Base-by-base conservation (phyloP, 306 rosid species). In the Quillaja saponaria region DNA sequence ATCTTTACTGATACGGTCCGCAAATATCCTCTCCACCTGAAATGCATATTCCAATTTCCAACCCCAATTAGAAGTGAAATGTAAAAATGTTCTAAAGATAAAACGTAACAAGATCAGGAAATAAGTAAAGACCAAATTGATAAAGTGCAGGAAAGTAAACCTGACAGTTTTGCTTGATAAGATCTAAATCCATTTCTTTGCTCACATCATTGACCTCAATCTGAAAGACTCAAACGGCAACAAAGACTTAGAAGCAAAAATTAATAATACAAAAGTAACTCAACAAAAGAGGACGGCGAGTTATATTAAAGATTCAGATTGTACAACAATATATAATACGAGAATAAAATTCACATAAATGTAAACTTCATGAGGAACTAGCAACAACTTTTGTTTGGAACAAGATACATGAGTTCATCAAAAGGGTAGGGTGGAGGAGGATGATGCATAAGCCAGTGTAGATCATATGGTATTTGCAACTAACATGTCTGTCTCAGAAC, bases 151-250 rank as follows among this genome's bases (percentile, higher is more conserved):
- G 65, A 76, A 67, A 41, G 55, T 78, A 66, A 71, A 92, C 99
- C 99, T 87, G 99, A 77, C 99, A 89, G 56, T 89, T 90, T 79
- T 89, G 99, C 79, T 87, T 89, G 77, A 94, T 90, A 78, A 94
- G 95, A 80, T 94, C 99, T 57, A 94, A 85, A 77, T 94, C 99
- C 99, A 94, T 94, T 79, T 94, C 99, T 82, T 85, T 94, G 76
- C 99, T 90, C 70, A 94, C 99, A 70, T 94, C 99, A 75, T 94
- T 79, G 68, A 94, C 97, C 79, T 94, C 99, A 71, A 94, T 87
- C 99, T 94, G 55, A 20, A 10, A 52, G 39, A 28, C 12, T 73
- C 49, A 67, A 16, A 71, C 42, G 69, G 73, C 8, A 67, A 39
- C 38, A 66, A 55, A 18, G 61, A 9, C 61, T 61, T 49, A 61